phyloP scores from a whole-genome alignment of 495 filamentous ascomycete species.

The Penicillium riverlandense region DNA sequence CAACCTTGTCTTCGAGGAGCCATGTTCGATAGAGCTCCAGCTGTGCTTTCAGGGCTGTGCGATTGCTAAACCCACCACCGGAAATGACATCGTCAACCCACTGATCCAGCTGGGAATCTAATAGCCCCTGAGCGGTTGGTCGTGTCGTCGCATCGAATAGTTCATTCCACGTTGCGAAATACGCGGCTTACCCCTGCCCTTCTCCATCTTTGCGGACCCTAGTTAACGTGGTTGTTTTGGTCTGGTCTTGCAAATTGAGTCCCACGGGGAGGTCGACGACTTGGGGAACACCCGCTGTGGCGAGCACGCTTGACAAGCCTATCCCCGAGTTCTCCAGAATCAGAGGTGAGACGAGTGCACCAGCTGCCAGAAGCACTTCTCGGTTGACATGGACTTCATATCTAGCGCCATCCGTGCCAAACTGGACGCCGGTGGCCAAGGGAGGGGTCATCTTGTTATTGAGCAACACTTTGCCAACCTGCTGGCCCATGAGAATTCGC shows the following conservation, averaged over 20 bases:
- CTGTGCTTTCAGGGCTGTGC: conserved; percentile 15
- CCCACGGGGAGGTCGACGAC: conserved; percentile 47
- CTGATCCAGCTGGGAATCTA: conserved; percentile 17
- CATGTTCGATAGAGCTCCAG: conserved; percentile 23
- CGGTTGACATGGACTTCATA: conserved; percentile 28
- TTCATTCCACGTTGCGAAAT: conserved; percentile 22
- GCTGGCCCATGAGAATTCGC: conserved; percentile 38
- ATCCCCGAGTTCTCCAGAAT: conserved; percentile 42
- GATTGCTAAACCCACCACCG: conserved; percentile 22
- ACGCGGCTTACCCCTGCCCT: conserved; percentile 21
- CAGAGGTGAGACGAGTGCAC: conserved; percentile 46
- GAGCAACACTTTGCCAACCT: conserved; percentile 35
- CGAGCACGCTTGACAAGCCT: conserved; percentile 26
- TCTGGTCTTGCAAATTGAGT: conserved; percentile 39
- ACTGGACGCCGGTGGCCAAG: conserved; percentile 25
- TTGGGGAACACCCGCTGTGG: conserved; percentile 40
- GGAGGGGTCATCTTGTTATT: conserved; percentile 1
- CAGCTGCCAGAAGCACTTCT: conserved; percentile 50
- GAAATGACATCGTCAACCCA: conserved; percentile 18
- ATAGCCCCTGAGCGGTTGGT: conserved; percentile 5
- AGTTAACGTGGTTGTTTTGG: conserved; percentile 16
- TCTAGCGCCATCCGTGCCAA: conserved; percentile 21
- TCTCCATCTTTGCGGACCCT: not conserved
- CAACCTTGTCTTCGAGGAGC: conserved; percentile 18
- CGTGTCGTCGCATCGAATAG: conserved; percentile 10